Percentiles rank a stretch among this genome's conserved stretches.
Evolutionary conservation across 2,329 filamentous ascomycete genomes (phyloP).

Genomic region (Neopestalotiopsis sp.): DNA sequence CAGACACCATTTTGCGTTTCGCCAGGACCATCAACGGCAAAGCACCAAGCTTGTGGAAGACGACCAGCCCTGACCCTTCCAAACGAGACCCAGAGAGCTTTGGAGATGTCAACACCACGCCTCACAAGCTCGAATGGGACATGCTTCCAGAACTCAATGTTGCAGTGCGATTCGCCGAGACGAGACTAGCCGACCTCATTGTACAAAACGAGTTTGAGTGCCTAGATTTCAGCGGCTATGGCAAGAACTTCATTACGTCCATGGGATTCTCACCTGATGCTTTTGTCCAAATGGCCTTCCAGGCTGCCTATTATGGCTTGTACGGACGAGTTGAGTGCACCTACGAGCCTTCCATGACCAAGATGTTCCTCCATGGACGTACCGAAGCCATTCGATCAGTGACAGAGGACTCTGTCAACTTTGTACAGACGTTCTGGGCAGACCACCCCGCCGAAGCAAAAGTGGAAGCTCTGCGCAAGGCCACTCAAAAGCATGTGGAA

Average conservation of each 20-base stretch:
- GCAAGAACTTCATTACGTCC: constrained; percentile 96
- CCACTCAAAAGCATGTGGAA: constrained; percentile 80
- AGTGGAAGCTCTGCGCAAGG: constrained; percentile 81
- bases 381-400: constrained; percentile 93
- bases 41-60: constrained; percentile 90
- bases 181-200: constrained; percentile 89
- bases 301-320: constrained; percentile 95
- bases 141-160: constrained; percentile 92
- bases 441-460: constrained; percentile 84
- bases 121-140: constrained; percentile 97
- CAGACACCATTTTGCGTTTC: constrained; percentile 95
- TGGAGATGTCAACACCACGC: constrained; percentile 89
- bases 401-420: constrained; percentile 81
- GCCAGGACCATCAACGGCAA: constrained; percentile 94
- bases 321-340: constrained; percentile 94
- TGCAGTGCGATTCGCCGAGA: constrained; percentile 93
- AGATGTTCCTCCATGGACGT: constrained; percentile 87
- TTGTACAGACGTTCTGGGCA: constrained; percentile 93
- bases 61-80: constrained; percentile 86
- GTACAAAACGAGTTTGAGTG: constrained; percentile 96
- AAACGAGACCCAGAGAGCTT: constrained; percentile 92
- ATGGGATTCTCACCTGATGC: constrained; percentile 98
- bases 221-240: constrained; percentile 85
- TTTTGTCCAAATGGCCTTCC: constrained; percentile 98
- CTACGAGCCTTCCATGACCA: constrained; percentile 99